Base-by-base conservation (phyloP, 176 grass and related monocot species). In the Eragrostis nindensis region DNA sequence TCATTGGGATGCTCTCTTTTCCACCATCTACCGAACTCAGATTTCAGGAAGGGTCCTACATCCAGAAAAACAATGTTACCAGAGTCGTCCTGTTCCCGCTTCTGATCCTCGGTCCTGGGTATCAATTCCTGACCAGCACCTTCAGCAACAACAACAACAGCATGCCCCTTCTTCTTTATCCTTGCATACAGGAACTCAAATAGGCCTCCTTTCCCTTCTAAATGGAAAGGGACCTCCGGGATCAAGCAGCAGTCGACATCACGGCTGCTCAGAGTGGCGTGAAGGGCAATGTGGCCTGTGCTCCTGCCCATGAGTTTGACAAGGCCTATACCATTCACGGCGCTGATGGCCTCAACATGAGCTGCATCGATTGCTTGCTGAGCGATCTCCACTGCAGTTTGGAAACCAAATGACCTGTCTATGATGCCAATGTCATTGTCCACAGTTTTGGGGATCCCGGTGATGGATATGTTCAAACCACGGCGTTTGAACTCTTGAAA, bases 381-480 rank as follows among this genome's bases (percentile, higher is more conserved):
- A 29, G 95, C 88, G 19, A 98, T 85, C 75, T 95, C 92, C 62
- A 98, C 90, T 0, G 92, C 92, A 4, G 96, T 98, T 57, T 98
- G 92, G 62, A 98, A 98, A 54, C 96, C 96, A 32, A 98, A 95
- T 0, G 96, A 93, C 79, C 75, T 90, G 84, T 95, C 96, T 52
- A 98, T 98, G 90, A 98, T 98, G 75, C 92, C 92, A 25, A 98
- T 93, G 79, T 95, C 96, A 63, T 98, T 98, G 84, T 95, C 96
- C 41, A 95, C 96, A 0, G 96, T 95, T 78, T 98, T 98, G 0
- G 92, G 92, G 57, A 98, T 90, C 36, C 95, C 96, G 6, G 88
- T 86, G 5, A 98, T 79, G n/a, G 88, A 87, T 40, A 93, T 90
- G 59, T 87, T 90, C 78, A 98, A 17, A 67, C 88, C 88, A 19